A percentile compares a stretch with the other conserved stretches of the same genome.
Conservation (phyloP, 306 rosid species). For the Casuarina glauca region DNA sequence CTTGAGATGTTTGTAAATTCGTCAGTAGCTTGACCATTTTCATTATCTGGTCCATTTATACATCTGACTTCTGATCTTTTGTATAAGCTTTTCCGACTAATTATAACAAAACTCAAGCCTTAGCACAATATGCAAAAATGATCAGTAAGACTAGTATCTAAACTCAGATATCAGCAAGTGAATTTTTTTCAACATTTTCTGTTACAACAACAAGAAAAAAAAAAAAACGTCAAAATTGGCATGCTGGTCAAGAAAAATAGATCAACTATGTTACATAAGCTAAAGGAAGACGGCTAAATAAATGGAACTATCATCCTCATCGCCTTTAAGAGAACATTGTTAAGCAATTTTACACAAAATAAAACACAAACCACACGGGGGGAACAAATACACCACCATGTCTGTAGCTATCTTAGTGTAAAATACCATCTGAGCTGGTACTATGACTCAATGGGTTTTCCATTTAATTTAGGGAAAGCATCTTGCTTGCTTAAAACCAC, state of each 20-base stretch:
- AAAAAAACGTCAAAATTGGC: too few relatives aligned
- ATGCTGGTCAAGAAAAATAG: neutral
- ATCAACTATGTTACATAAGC: neutral
- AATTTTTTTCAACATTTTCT: neutral
- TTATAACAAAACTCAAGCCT: too few relatives aligned
- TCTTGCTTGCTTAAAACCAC: slow-evolving; percentile 94
- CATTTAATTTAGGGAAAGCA: slow-evolving; percentile 88
- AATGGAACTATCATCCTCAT: neutral
- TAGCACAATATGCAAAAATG: neutral
- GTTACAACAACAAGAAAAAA: too few relatives aligned
- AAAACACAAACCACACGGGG: too few relatives aligned
- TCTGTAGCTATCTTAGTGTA: neutral
- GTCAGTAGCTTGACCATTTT: too few relatives aligned
- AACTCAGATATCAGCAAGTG: neutral
- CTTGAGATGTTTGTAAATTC: too few relatives aligned
- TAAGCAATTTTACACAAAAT: too few relatives aligned
- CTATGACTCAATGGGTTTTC: slow-evolving; percentile 79
- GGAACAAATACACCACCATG: too few relatives aligned
- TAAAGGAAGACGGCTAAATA: neutral
- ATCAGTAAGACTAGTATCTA: too few relatives aligned
- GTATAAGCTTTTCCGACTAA: too few relatives aligned
- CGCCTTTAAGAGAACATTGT: neutral
- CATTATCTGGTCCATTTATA: too few relatives aligned
- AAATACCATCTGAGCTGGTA: neutral
- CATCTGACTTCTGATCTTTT: too few relatives aligned